Evolutionary conservation across 345 rosid species (phyloP).

Genomic region (Firmiana major): DNA sequence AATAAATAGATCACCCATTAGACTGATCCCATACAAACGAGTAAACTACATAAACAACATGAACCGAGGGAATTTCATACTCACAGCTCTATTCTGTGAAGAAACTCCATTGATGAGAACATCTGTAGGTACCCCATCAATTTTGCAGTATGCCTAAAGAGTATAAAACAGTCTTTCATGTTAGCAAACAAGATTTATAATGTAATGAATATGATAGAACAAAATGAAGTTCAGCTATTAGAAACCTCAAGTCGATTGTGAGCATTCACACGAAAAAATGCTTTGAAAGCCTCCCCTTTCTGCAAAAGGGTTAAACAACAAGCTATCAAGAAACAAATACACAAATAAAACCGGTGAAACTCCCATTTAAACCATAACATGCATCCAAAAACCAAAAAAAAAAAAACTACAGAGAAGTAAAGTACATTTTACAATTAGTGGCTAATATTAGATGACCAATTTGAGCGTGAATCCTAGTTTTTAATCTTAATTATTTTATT

Average conservation of each 20-base stretch:
- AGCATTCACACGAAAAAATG: slow-evolving; percentile 73
- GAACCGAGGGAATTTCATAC: slow-evolving; percentile 20
- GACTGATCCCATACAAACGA: not conserved
- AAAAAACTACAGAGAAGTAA: not conserved
- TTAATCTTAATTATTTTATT: not conserved
- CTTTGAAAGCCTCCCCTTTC: slow-evolving; percentile 75
- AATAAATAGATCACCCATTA: slow-evolving; percentile 6
- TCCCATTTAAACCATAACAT: not conserved
- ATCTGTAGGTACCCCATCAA: slow-evolving; percentile 81
- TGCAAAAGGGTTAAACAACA: slow-evolving; percentile 23
- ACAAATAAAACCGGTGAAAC: not conserved
- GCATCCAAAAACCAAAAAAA: not conserved
- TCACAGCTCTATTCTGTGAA: slow-evolving; percentile 90
- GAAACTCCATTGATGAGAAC: slow-evolving; percentile 65
- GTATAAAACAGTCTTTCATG: not conserved
- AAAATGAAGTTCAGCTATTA: slow-evolving; percentile 8
- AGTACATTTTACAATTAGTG: no score
- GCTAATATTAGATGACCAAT: not conserved
- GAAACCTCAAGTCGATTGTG: slow-evolving; percentile 78
- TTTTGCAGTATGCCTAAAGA: slow-evolving; percentile 84
- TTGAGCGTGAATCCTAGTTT: not conserved
- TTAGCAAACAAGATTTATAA: not conserved
- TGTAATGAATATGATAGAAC: not conserved
- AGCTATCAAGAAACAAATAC: not conserved
- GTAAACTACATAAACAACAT: not conserved